Conservation (phyloP, 129 eudicot genomes). For the Flaveria robusta region DNA sequence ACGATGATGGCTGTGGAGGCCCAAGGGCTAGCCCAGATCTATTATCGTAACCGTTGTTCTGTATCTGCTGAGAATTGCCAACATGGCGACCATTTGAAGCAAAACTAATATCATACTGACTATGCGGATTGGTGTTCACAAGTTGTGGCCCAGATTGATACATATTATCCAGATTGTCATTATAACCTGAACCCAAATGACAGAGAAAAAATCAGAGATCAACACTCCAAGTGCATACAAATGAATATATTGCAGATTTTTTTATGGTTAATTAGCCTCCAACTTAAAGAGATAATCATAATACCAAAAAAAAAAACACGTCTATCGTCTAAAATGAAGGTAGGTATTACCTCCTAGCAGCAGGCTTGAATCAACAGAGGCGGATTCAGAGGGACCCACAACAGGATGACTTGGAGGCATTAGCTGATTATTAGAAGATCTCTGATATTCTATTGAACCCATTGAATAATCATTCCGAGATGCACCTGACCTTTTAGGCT, state of each 20-base stretch:
- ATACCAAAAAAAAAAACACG: not conserved
- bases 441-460: conserved; percentile 55
- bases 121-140: conserved; percentile 42
- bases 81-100: conserved; percentile 46
- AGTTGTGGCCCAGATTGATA: conserved; percentile 58
- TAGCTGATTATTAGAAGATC: conserved; percentile 52
- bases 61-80: conserved; percentile 49
- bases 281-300: not conserved
- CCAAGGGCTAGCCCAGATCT: conserved; percentile 64
- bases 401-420: conserved; percentile 45
- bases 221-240: not conserved
- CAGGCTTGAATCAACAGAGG: conserved; percentile 54
- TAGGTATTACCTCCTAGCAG: conserved; percentile 53
- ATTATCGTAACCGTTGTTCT: conserved; percentile 45
- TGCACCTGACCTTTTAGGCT: conserved; percentile 50
- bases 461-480: conserved; percentile 48
- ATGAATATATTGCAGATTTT: not conserved
- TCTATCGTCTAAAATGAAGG: not conserved
- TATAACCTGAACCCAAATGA: conserved; percentile 53
- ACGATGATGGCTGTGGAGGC: conserved; percentile 56
- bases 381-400: conserved; percentile 47
- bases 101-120: conserved; percentile 52
- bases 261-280: too few relatives aligned
- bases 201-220: not conserved
- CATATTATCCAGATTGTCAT: conserved; percentile 43